Percentiles rank a stretch among this genome's conserved stretches.
phyloP scores from a whole-genome alignment of 2,329 filamentous ascomycete genomes.

The Lecanicillium sp. region DNA sequence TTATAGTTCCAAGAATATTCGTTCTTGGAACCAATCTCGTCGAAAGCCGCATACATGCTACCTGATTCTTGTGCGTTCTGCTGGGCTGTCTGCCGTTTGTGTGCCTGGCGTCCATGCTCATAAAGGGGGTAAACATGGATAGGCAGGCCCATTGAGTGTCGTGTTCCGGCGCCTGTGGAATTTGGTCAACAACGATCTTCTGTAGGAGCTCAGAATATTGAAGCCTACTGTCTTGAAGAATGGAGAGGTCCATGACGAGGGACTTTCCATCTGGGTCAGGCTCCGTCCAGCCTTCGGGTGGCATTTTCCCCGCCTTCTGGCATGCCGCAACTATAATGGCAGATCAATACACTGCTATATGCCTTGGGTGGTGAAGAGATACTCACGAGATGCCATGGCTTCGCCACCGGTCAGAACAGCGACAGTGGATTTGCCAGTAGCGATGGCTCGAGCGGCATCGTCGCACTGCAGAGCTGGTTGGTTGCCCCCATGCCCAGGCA shows the following conservation, averaged over 20 bases:
- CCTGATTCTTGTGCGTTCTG: constrained; percentile 54
- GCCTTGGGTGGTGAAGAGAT: too few species aligned
- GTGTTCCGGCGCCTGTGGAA: constrained; percentile 46
- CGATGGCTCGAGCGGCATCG: constrained; percentile 50
- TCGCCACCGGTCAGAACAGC: constrained; percentile 57
- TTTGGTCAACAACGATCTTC: constrained; percentile 5
- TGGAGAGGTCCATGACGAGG: constrained; percentile 42
- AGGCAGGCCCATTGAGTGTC: constrained; percentile 52
- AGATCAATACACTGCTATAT: not conserved
- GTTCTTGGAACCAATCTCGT: constrained; percentile 44
- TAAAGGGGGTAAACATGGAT: constrained; percentile 63
- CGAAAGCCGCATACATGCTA: constrained; percentile 52
- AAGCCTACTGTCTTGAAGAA: constrained; percentile 20
- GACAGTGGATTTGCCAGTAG: constrained; percentile 43
- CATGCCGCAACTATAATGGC: constrained; percentile 22
- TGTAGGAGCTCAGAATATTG: not conserved
- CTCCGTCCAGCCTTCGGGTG: constrained; percentile 52
- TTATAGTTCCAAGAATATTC: constrained; percentile 51
- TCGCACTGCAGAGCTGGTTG: constrained; percentile 56
- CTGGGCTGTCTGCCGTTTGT: constrained; percentile 41
- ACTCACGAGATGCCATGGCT: constrained; percentile 49
- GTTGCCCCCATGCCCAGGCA: constrained; percentile 56
- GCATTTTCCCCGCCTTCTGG: constrained; percentile 23
- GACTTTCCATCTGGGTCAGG: constrained; percentile 34
- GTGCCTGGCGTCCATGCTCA: constrained; percentile 55